Conservation (phyloP, 2,329 filamentous ascomycete genomes). For the Emergomyces pasteurianus region DNA sequence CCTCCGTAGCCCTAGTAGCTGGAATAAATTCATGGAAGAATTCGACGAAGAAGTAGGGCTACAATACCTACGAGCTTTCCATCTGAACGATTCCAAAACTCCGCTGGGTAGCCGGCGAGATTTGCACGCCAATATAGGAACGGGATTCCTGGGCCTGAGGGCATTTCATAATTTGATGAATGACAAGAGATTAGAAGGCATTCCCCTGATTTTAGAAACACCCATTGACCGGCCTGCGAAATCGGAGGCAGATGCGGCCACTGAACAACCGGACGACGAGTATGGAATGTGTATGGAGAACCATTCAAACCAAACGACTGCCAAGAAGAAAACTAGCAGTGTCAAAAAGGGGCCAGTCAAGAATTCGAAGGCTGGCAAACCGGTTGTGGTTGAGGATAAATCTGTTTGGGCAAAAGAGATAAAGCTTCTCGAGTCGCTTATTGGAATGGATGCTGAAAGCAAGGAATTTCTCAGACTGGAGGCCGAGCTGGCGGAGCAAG, state of each 20-base stretch:
- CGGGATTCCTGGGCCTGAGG: conserved; percentile 78
- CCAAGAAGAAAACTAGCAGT: conserved; percentile 15
- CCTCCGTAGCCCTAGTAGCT: conserved; percentile 61
- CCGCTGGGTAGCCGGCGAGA: conserved; percentile 72
- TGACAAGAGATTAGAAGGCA: conserved; percentile 56
- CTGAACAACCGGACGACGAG: conserved; percentile 6
- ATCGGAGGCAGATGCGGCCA: conserved; percentile 11
- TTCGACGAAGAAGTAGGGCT: conserved; percentile 71
- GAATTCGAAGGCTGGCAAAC: conserved; percentile 14
- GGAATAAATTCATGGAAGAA: conserved; percentile 57
- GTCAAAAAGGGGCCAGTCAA: conserved; percentile 14
- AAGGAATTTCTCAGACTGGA: conserved; percentile 60
- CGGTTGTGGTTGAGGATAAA: conserved; percentile 56
- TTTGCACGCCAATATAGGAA: conserved; percentile 91
- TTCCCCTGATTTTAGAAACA: conserved; percentile 95
- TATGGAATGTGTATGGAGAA: conserved; percentile 9
- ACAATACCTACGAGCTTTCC: conserved; percentile 70
- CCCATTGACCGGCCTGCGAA: conserved; percentile 61
- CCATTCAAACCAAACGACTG: conserved; percentile 11
- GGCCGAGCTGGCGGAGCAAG: conserved; percentile 52
- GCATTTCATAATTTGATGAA: conserved; percentile 92
- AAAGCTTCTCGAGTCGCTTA: conserved; percentile 78
- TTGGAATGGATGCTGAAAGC: conserved; percentile 69
- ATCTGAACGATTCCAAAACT: conserved; percentile 93
- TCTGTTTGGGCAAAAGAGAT: conserved; percentile 86